Conservation (phyloP, 768 basidiomycete genomes). For the Tricholomella constricta region DNA sequence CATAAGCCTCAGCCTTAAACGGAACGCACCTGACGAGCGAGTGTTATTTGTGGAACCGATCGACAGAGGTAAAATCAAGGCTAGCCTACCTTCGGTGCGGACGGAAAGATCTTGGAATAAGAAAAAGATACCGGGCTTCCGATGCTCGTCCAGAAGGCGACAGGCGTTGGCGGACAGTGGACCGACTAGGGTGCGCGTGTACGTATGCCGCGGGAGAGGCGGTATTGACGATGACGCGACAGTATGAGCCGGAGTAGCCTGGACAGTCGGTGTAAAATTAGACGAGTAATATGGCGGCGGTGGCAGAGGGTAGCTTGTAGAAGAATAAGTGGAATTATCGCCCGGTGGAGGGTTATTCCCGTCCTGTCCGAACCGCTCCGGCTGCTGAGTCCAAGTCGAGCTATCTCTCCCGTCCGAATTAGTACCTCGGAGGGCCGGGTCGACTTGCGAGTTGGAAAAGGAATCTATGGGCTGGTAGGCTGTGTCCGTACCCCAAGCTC, state of each 20-base stretch:
- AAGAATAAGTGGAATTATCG: constrained; percentile 29
- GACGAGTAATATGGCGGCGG: constrained; percentile 26
- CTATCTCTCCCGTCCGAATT: constrained; percentile 42
- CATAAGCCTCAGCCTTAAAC: constrained; percentile 84
- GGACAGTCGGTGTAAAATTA: constrained; percentile 17
- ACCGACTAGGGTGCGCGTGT: constrained; percentile 88
- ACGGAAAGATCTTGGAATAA: constrained; percentile 94
- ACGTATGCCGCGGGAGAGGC: constrained; percentile 65
- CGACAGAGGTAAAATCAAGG: neutral
- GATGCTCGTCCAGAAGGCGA: constrained; percentile 81
- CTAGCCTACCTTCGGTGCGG: constrained; percentile 77
- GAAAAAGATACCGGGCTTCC: constrained; percentile 88
- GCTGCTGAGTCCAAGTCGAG: constrained; percentile 27
- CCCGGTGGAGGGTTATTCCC: constrained; percentile 33
- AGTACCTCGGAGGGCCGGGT: constrained; percentile 41
- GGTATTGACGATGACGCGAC: constrained; percentile 17
- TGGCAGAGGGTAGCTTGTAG: constrained; percentile 28
- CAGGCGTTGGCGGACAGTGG: constrained; percentile 86
- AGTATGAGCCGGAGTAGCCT: constrained; percentile 9
- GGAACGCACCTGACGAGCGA: constrained; percentile 66
- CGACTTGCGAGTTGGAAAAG: constrained; percentile 33
- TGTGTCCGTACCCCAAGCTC: constrained; percentile 48
- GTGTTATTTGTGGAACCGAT: constrained; percentile 3
- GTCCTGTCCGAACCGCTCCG: constrained; percentile 27
- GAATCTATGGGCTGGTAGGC: constrained; percentile 36